These are phyloP conservation scores for Tripidium arundinaceum DNA, from an alignment of 202 grass and related monocot species.

Conservation along the genomic window DNA sequence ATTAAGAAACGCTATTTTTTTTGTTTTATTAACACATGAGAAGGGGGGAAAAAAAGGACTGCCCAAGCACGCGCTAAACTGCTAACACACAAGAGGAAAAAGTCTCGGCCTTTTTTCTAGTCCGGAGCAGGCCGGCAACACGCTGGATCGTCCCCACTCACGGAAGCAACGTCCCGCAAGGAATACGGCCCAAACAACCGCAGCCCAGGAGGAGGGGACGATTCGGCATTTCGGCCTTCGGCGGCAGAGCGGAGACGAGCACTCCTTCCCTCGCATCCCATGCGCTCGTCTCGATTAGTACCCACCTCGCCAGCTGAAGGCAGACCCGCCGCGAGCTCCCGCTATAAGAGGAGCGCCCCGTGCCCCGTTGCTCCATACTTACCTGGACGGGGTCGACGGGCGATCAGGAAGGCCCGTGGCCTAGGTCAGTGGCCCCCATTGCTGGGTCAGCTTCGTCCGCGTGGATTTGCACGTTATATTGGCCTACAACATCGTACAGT, in stretches of 20 bases:
- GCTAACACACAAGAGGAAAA: neutral
- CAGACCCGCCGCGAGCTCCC: rapidly evolving
- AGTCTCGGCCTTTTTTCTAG: neutral
- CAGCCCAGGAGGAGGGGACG: neutral
- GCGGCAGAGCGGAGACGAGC: neutral
- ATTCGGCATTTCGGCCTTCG: no score
- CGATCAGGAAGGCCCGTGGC: neutral
- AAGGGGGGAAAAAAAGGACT: no score
- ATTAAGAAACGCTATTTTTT: no score
- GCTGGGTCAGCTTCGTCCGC: neutral
- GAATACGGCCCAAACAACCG: neutral
- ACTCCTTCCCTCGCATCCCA: neutral
- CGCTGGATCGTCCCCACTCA: neutral
- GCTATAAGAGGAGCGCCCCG: neutral
- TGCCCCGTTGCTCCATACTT: neutral
- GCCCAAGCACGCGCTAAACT: no score
- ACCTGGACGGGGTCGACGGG: no score
- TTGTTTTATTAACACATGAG: no score
- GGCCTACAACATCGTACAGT: no score
- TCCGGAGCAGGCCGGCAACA: neutral
- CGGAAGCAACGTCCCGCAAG: no score
- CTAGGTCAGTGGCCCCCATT: constrained; percentile 39
- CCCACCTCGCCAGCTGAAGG: neutral
- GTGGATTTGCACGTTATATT: neutral
- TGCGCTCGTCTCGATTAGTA: neutral